These are phyloP conservation scores for Suillus brevipes DNA, from an alignment of 768 basidiomycete genomes.

Conservation along the genomic window DNA sequence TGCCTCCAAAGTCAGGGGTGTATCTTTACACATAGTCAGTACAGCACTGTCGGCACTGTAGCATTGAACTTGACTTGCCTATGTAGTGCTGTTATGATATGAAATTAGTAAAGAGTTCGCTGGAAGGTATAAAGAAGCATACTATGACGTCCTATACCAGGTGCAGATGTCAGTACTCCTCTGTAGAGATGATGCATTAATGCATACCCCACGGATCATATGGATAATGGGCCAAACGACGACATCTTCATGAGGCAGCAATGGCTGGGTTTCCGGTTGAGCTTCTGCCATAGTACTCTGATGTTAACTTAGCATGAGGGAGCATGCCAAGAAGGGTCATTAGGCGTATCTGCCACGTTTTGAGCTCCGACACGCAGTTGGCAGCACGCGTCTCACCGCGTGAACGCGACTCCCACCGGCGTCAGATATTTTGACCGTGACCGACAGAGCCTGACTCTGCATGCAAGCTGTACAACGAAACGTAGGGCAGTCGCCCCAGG, in stretches of 20 bases:
- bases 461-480: conserved; percentile 32
- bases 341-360: conserved; percentile 21
- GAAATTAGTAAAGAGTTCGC: conserved; percentile 8
- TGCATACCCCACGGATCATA: conserved; percentile 63
- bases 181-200: not conserved
- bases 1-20: conserved; percentile 79
- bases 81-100: conserved; percentile 60
- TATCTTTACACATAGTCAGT: conserved; percentile 50
- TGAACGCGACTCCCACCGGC: conserved; percentile 9
- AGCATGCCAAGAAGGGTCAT: not conserved
- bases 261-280: conserved; percentile 35
- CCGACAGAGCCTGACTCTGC: conserved; percentile 12
- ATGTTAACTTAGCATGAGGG: conserved; percentile 2
- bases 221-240: conserved; percentile 84
- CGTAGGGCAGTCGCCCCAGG: conserved; percentile 47
- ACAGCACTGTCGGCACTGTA: not conserved
- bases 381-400: conserved; percentile 29
- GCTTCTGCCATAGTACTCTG: conserved; percentile 13
- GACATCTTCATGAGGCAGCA: conserved; percentile 52
- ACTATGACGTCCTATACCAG: conserved; percentile 58
- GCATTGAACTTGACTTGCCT: conserved; percentile 40
- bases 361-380: conserved; percentile 32
- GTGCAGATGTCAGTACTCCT: conserved; percentile 18
- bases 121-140: conserved; percentile 9
- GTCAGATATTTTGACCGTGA: conserved; percentile 29